Base-by-base conservation (phyloP, 441 rosid genomes). In the Populus trichocarpa region DNA sequence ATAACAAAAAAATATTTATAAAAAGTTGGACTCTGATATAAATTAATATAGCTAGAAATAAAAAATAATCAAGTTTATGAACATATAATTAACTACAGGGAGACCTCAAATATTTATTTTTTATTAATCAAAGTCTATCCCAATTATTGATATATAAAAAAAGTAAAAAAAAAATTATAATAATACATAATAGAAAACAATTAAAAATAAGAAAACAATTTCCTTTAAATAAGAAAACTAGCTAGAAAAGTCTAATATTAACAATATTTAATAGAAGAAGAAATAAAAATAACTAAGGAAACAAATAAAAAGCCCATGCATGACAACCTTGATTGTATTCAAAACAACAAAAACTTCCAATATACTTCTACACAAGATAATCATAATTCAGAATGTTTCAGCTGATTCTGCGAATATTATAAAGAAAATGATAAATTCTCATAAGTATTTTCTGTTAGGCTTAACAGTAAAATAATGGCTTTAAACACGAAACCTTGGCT, bases 391-490 rank as follows among this genome's bases (percentile, higher is more conserved):
- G 57, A 50, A 50, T 5, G 57, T 50, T 46, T 50, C 25, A 25
- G 25, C 7, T 50, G 57, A 50, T 50, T 14, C 57, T 50, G 57
- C 57, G 57, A 14, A 50, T 50, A 50, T 5, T 50, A 50, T 14
- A 50, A 14, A 50, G 18, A 50, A 50, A 50, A 50, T 14, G 57
- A 14, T 50, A 50, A 50, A 50, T 50, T 50, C 57, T 50, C 57
- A 5, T 50, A 1, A 50, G 57, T 50, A 50, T 14, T 46, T 46
- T 46, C 13, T 35, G 82, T 76, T 75, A n/a, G 75, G 68, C 74
- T 77, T 53, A 79, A 69, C 79, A 69, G 67, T 73, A 66, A 50
- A 14, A 75, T 77, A 67, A 81, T 78, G 79, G 80, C 59, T 23
- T 67, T 66, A 72, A 81, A 75, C 75, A 65, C 20, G 73, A 73